Evolutionary conservation across 768 basidiomycete genomes (phyloP).

Genomic region (Suillus fuscotomentosus): DNA sequence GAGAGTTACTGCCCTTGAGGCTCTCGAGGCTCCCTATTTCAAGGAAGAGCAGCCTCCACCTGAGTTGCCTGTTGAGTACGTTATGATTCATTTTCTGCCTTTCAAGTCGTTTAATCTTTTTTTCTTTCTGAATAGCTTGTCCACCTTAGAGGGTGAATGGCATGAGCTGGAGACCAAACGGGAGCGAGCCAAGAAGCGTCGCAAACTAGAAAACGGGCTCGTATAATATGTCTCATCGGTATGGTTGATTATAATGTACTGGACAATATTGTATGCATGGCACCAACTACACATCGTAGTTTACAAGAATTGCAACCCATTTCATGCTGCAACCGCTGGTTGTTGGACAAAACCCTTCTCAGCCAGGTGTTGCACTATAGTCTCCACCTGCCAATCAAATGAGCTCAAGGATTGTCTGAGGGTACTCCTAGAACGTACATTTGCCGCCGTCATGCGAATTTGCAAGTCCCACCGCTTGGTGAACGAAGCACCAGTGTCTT

Average conservation of each 20-base stretch:
- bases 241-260: conserved; percentile 27
- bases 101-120: not conserved
- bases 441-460: conserved; percentile 84
- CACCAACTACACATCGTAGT: conserved; percentile 10
- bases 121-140: conserved; percentile 48
- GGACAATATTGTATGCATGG: conserved; percentile 16
- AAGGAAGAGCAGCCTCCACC: conserved; percentile 72
- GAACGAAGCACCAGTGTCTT: conserved; percentile 85
- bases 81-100: conserved; percentile 11
- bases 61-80: conserved; percentile 76
- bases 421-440: conserved; percentile 47
- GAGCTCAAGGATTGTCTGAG: conserved; percentile 1
- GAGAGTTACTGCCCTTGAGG: conserved; percentile 76
- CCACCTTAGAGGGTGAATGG: conserved; percentile 90
- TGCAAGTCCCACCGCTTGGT: conserved; percentile 97
- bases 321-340: conserved; percentile 22
- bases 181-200: conserved; percentile 80
- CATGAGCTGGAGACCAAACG: conserved; percentile 96
- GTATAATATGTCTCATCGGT: conserved; percentile 4
- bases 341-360: conserved; percentile 63
- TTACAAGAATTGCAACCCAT: conserved; percentile 8
- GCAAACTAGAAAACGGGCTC: conserved; percentile 55
- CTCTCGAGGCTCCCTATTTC: conserved; percentile 85
- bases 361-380: conserved; percentile 80
- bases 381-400: conserved; percentile 59